Percentiles rank a stretch among this genome's conserved stretches.
phyloP scores from a whole-genome alignment of 1,284 basidiomycete genomes.

The Psilocybe mexicana region DNA sequence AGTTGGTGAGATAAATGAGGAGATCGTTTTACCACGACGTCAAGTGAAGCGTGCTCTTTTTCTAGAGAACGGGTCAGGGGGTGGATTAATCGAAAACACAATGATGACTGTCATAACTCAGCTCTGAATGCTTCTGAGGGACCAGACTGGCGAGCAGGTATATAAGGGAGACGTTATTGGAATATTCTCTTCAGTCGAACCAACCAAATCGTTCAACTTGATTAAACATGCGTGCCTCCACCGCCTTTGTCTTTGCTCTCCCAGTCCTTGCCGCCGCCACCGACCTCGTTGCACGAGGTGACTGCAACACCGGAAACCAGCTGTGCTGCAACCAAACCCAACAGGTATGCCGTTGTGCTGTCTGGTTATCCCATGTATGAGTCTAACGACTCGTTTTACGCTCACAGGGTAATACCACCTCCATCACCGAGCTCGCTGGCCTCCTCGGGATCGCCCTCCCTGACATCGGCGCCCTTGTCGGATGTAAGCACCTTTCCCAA shows the following conservation, averaged over 20 bases:
- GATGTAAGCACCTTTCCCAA: not conserved
- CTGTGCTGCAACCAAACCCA: constrained; percentile 4
- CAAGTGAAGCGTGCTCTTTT: too few relatives aligned
- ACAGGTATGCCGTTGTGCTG: not conserved
- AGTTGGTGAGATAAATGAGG: too few relatives aligned
- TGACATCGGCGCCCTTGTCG: constrained; percentile 15
- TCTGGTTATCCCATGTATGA: too few relatives aligned
- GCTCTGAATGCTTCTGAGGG: not conserved
- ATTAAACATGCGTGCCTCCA: not conserved
- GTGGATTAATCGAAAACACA: not conserved
- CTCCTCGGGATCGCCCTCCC: constrained; percentile 19
- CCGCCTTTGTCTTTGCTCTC: not conserved
- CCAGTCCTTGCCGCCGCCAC: constrained; percentile 3
- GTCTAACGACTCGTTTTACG: too few relatives aligned
- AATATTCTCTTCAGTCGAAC: not conserved
- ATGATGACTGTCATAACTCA: not conserved
- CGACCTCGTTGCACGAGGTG: constrained; percentile 3
- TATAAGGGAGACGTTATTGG: not conserved
- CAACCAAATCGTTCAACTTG: constrained; percentile 1
- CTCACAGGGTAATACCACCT: constrained; percentile 6
- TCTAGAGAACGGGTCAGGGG: not conserved
- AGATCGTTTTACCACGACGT: too few relatives aligned
- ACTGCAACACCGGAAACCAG: not conserved
- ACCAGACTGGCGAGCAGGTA: not conserved
- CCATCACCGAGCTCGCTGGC: constrained; percentile 12